These are phyloP conservation scores for Triglochin maritima DNA, from an alignment of 106 monocot genomes.

Conservation along the genomic window DNA sequence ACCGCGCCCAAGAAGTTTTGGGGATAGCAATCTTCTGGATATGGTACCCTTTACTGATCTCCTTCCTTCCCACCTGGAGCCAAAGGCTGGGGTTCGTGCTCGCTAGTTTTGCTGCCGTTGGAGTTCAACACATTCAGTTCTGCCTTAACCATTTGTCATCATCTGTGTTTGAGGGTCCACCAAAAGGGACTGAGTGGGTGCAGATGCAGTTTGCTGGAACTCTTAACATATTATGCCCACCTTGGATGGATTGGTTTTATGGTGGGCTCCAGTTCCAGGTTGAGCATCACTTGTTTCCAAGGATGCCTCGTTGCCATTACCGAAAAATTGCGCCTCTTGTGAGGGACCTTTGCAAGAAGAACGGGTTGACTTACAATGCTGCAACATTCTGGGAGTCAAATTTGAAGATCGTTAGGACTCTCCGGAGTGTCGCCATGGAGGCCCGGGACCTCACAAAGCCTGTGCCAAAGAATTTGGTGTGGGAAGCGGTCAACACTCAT, in stretches of 20 bases:
- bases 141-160: constrained; percentile 64
- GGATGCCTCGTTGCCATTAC: constrained; percentile 39
- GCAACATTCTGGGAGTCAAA: constrained; percentile 40
- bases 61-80: constrained; percentile 39
- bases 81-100: constrained; percentile 45
- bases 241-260: constrained; percentile 78
- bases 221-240: constrained; percentile 47
- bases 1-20: constrained; percentile 29
- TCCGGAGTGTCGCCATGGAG: constrained; percentile 43
- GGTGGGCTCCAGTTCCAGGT: constrained; percentile 63
- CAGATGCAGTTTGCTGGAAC: constrained; percentile 58
- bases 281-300: constrained; percentile 57
- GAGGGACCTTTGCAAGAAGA: constrained; percentile 44
- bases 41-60: constrained; percentile 53
- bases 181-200: constrained; percentile 47
- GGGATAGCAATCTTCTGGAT: constrained; percentile 47
- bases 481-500: constrained; percentile 56
- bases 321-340: constrained; percentile 38
- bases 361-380: constrained; percentile 24
- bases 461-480: constrained; percentile 38
- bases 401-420: constrained; percentile 22
- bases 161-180: constrained; percentile 33
- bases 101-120: constrained; percentile 31
- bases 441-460: constrained; percentile 26
- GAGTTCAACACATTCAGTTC: constrained; percentile 62